These are phyloP conservation scores for Calonectria multiphialidica DNA, from an alignment of 2,329 filamentous ascomycete species.

Conservation along the genomic window DNA sequence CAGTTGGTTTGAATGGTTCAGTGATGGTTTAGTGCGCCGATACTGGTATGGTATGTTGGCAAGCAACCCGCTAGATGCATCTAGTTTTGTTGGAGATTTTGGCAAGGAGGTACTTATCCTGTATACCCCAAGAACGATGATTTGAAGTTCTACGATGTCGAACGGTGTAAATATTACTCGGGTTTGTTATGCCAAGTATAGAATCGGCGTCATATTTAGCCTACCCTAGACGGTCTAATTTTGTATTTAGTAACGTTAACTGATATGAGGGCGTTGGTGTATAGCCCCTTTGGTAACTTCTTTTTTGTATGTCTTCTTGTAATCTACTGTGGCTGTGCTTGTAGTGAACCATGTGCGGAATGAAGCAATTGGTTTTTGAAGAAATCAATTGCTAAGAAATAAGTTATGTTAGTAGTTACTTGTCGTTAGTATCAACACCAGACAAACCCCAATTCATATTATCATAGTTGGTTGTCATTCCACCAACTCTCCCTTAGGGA, in stretches of 20 bases:
- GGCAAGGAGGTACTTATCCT: constrained; percentile 28
- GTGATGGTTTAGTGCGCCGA: constrained; percentile 51
- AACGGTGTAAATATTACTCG: background rate
- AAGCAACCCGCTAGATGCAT: constrained; percentile 31
- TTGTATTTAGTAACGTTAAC: background rate
- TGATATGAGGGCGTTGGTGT: background rate
- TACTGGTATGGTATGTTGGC: constrained; percentile 27
- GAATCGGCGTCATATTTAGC: background rate
- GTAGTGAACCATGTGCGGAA: background rate
- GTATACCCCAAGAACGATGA: constrained; percentile 40
- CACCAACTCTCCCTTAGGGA: too few species aligned
- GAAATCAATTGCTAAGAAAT: too few species aligned
- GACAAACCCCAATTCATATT: too few species aligned
- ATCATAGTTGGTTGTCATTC: too few species aligned
- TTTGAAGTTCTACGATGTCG: constrained; percentile 7
- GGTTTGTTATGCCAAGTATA: background rate
- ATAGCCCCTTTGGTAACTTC: too few species aligned
- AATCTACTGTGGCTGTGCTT: too few species aligned
- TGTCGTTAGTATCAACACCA: too few species aligned
- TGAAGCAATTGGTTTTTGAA: too few species aligned
- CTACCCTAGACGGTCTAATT: background rate
- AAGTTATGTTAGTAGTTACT: too few species aligned
- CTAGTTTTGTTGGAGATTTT: constrained; percentile 33
- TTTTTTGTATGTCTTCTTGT: background rate
- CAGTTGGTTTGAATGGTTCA: constrained; percentile 63